Percentiles rank a stretch among this genome's conserved stretches.
These are phyloP conservation scores for Laetiporus sulphureus DNA, from an alignment of 1,284 basidiomycete genomes.

Conservation along the genomic window DNA sequence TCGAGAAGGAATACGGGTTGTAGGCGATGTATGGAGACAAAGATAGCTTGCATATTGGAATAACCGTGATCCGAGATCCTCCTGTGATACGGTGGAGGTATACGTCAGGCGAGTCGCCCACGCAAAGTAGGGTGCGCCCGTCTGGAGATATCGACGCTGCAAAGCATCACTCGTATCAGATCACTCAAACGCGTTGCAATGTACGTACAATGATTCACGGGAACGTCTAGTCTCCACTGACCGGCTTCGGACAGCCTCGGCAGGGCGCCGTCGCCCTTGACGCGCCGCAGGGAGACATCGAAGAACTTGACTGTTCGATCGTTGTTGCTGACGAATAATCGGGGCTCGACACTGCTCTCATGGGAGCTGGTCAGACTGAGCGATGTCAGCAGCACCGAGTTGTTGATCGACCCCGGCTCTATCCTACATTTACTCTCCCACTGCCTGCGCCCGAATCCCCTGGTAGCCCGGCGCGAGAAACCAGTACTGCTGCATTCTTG, in stretches of 20 bases:
- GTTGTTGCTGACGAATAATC: slow-evolving; percentile 81
- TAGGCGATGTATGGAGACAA: slow-evolving; percentile 44
- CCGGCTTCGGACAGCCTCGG: slow-evolving; percentile 47
- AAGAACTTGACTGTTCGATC: slow-evolving; percentile 74
- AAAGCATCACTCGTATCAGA: slow-evolving; percentile 11
- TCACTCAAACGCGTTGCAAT: too few species aligned
- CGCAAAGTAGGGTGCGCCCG: slow-evolving; percentile 75
- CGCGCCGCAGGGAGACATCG: slow-evolving; percentile 49
- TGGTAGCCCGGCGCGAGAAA: slow-evolving; percentile 12
- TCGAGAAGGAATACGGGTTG: slow-evolving; percentile 24
- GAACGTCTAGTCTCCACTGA: slow-evolving; percentile 53
- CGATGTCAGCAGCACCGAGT: slow-evolving; percentile 69
- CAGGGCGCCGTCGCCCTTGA: slow-evolving; percentile 20
- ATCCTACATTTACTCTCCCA: slow-evolving; percentile 57
- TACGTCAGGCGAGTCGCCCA: slow-evolving; percentile 80
- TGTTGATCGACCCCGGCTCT: slow-evolving; percentile 70
- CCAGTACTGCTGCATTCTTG: slow-evolving; percentile 12
- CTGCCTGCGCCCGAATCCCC: slow-evolving; percentile 25
- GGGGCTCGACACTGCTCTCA: slow-evolving; percentile 57
- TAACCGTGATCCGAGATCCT: slow-evolving; percentile 47
- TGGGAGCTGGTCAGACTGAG: slow-evolving; percentile 49
- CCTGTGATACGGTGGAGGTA: slow-evolving; percentile 68
- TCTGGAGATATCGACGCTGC: slow-evolving; percentile 81
- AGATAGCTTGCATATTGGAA: slow-evolving; percentile 47
- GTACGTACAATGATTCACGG: slow-evolving; percentile 58